Percentiles rank a stretch among this genome's conserved stretches.
phyloP scores from a whole-genome alignment of 2,329 filamentous ascomycete genomes.

The Penicillium sp. region DNA sequence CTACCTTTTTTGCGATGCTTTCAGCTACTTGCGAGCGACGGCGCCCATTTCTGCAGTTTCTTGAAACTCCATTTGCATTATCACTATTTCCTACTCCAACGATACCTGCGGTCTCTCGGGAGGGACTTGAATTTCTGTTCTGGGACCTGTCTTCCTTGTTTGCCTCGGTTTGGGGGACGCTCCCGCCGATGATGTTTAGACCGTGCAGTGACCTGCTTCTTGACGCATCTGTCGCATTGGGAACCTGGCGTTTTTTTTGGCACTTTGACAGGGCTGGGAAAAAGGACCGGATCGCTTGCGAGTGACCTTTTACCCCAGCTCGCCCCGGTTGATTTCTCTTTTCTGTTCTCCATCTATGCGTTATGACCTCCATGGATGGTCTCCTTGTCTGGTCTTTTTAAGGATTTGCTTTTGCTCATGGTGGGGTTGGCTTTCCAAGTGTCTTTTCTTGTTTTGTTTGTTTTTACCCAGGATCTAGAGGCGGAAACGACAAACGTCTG shows the following conservation, averaged over 20 bases:
- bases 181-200: constrained; percentile 37
- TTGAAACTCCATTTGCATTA: constrained; percentile 32
- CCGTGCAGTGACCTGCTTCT: constrained; percentile 33
- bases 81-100: constrained; percentile 15
- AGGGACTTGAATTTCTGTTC: constrained; percentile 27
- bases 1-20: constrained; percentile 32
- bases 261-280: constrained; percentile 14
- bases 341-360: constrained; percentile 21
- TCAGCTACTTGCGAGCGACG: constrained; percentile 38
- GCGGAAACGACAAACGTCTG: constrained; percentile 43
- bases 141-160: constrained; percentile 16
- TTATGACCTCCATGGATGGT: constrained; percentile 22
- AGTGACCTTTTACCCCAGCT: constrained; percentile 18
- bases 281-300: constrained; percentile 14
- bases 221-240: constrained; percentile 29
- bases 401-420: constrained; percentile 21
- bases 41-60: constrained; percentile 30
- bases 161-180: constrained; percentile 17
- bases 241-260: constrained; percentile 33
- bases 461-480: constrained; percentile 35
- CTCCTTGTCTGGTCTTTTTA: constrained; percentile 24
- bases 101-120: constrained; percentile 35
- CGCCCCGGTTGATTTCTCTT: background rate
- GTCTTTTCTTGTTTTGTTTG: background rate
- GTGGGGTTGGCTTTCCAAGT: constrained; percentile 28